These are phyloP conservation scores for Tylopilus felleus DNA, from an alignment of 768 basidiomycete species.

Conservation along the genomic window DNA sequence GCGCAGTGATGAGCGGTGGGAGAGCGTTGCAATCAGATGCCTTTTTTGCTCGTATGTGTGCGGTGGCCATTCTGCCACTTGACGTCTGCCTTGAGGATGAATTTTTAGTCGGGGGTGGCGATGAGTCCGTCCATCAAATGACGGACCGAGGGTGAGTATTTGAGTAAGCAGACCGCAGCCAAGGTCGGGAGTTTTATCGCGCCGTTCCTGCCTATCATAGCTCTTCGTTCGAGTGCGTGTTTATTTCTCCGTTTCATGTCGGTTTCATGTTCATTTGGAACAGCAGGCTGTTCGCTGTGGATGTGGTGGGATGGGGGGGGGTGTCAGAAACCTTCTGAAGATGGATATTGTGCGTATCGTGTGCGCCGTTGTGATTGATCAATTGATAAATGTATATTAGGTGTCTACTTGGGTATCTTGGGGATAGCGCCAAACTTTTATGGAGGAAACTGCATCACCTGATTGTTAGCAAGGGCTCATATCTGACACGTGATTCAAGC, in stretches of 20 bases:
- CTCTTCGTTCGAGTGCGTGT: constrained; percentile 66
- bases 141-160: constrained; percentile 77
- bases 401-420: not conserved
- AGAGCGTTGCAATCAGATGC: constrained; percentile 12
- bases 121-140: constrained; percentile 59
- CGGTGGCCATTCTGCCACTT: constrained; percentile 24
- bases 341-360: not conserved
- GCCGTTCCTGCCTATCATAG: constrained; percentile 27
- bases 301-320: constrained; percentile 66
- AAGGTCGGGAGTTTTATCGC: not conserved
- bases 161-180: constrained; percentile 30
- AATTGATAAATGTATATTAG: not conserved
- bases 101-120: constrained; percentile 39
- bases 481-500: not conserved
- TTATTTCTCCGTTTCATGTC: constrained; percentile 68
- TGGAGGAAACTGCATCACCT: not conserved
- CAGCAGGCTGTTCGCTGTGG: constrained; percentile 62
- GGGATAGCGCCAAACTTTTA: not conserved
- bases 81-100: constrained; percentile 20
- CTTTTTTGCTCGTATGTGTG: not conserved
- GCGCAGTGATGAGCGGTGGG: constrained; percentile 41
- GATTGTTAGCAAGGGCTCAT: not conserved
- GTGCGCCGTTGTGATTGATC: not conserved
- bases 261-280: constrained; percentile 57
- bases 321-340: constrained; percentile 80